A percentile compares a stretch with the other conserved stretches of the same genome.
phyloP scores from a whole-genome alignment of 805 yeast genomes.

The Scheffersomyces coipomensis region DNA sequence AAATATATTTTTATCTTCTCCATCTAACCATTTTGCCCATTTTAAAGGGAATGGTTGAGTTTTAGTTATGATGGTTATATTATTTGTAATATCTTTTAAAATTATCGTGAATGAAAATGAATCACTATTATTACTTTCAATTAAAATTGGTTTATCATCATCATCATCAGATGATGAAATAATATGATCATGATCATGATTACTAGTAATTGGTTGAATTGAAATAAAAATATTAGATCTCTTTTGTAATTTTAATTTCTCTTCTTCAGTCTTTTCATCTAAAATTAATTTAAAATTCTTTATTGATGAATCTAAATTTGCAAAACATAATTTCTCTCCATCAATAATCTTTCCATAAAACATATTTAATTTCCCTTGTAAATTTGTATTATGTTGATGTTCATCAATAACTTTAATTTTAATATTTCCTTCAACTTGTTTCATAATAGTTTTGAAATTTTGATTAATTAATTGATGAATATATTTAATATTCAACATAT shows the following conservation, averaged over 20 bases:
- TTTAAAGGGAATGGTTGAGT: slow-evolving; percentile 88
- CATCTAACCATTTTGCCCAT: slow-evolving; percentile 94
- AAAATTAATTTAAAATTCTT: slow-evolving; percentile 35
- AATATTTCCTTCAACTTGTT: slow-evolving; percentile 78
- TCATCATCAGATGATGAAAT: slow-evolving; percentile 10
- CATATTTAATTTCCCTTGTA: slow-evolving; percentile 54
- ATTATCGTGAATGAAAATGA: slow-evolving; percentile 76
- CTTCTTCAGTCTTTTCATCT: slow-evolving; percentile 13
- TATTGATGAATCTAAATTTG: slow-evolving; percentile 78
- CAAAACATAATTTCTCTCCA: slow-evolving; percentile 85
- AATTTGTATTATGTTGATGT: slow-evolving; percentile 26
- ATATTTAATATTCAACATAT: slow-evolving; percentile 51
- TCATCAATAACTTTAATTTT: slow-evolving; percentile 56
- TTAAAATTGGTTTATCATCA: slow-evolving; percentile 29
- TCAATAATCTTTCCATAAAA: slow-evolving; percentile 76
- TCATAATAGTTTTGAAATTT: slow-evolving; percentile 62
- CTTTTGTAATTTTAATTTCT: slow-evolving; percentile 18
- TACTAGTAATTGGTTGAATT: slow-evolving; percentile 57
- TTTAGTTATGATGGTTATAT: slow-evolving; percentile 67
- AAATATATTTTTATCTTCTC: slow-evolving; percentile 24
- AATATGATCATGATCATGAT: slow-evolving; percentile 23
- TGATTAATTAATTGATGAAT: slow-evolving; percentile 47
- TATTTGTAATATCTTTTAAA: slow-evolving; percentile 76
- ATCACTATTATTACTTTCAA: slow-evolving; percentile 46
- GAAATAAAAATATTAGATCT: slow-evolving; percentile 68